A percentile compares a stretch with the other conserved stretches of the same genome.
Conservation (phyloP, 768 basidiomycete genomes). For the Naganishia randhawae region DNA sequence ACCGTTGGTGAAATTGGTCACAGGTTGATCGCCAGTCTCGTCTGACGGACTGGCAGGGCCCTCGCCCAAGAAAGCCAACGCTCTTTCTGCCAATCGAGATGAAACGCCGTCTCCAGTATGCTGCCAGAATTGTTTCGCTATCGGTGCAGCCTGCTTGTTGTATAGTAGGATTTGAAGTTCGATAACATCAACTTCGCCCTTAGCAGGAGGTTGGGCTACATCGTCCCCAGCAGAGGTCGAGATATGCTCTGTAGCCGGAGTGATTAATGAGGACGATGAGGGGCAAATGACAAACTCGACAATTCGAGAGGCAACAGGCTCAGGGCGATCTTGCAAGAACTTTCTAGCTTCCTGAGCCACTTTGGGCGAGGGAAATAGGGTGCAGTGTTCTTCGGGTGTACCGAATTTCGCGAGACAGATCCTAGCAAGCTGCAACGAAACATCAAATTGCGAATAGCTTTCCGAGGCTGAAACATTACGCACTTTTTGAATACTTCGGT, state of each 20-base stretch:
- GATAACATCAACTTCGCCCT: slow-evolving; percentile 49
- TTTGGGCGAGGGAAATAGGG: slow-evolving; percentile 71
- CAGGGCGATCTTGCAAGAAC: slow-evolving; percentile 56
- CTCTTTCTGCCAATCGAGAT: slow-evolving; percentile 77
- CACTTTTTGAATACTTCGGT: slow-evolving; percentile 78
- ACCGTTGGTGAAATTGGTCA: slow-evolving; percentile 17
- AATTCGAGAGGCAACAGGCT: slow-evolving; percentile 60
- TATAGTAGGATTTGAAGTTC: slow-evolving; percentile 82
- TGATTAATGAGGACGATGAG: slow-evolving; percentile 34
- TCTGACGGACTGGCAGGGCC: slow-evolving; percentile 37
- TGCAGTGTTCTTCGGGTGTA: slow-evolving; percentile 64
- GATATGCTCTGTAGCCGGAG: slow-evolving; percentile 16
- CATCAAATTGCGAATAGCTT: not conserved
- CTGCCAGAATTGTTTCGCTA: slow-evolving; percentile 93
- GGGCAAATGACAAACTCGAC: slow-evolving; percentile 64
- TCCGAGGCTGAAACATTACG: slow-evolving; percentile 35
- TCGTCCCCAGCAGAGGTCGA: slow-evolving; percentile 17
- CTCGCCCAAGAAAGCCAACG: slow-evolving; percentile 66
- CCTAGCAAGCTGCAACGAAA: slow-evolving; percentile 62
- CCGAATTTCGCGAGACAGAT: slow-evolving; percentile 79
- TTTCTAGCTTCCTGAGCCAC: slow-evolving; percentile 71
- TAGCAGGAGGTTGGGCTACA: slow-evolving; percentile 26
- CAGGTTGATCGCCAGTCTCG: slow-evolving; percentile 8
- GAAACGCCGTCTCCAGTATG: slow-evolving; percentile 87
- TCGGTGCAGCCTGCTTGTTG: slow-evolving; percentile 58